Evolutionary conservation across 352 stramenopile species (phyloP).

Genomic region (Globisporangium middletonii): DNA sequence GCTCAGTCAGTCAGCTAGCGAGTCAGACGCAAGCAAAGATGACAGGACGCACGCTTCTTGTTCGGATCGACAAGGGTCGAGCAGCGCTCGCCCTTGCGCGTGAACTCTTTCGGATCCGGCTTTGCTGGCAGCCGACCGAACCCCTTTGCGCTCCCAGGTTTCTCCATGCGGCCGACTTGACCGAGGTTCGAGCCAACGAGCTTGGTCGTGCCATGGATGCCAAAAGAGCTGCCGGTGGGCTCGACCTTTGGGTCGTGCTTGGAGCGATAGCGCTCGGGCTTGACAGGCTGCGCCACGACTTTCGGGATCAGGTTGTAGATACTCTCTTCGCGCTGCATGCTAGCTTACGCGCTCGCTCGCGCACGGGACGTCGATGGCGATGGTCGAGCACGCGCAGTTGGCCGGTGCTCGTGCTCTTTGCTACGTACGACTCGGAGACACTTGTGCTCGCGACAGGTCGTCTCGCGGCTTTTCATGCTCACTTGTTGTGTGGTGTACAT

Average conservation of each 20-base stretch:
- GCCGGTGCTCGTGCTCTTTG: no score
- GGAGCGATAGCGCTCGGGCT: slow-evolving; percentile 84
- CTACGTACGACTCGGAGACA: no score
- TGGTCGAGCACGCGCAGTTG: no score
- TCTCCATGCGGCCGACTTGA: slow-evolving; percentile 29
- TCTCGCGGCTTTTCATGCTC: no score
- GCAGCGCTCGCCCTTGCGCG: slow-evolving; percentile 61
- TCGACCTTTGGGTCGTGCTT: slow-evolving; percentile 83
- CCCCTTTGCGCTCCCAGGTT: slow-evolving; percentile 46
- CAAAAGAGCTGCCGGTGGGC: slow-evolving; percentile 87
- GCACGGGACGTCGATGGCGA: no score
- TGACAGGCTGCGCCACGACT: slow-evolving; percentile 48
- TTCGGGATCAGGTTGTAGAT: slow-evolving; percentile 92
- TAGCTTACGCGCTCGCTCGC: not conserved
- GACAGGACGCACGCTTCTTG: slow-evolving; percentile 39
- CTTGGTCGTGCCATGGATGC: slow-evolving; percentile 59
- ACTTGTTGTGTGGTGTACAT: no score
- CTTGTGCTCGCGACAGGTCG: no score
- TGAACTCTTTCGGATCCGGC: slow-evolving; percentile 65
- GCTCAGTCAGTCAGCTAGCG: slow-evolving; percentile 9
- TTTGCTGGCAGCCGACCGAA: slow-evolving; percentile 57
- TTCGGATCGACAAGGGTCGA: slow-evolving; percentile 33
- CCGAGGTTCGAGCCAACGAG: slow-evolving; percentile 67
- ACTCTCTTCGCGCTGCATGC: slow-evolving; percentile 80
- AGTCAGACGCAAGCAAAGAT: not conserved